These are phyloP conservation scores for Coemansia sp. DNA, from an alignment of 192 early-diverging fungal genomes.

Conservation along the genomic window DNA sequence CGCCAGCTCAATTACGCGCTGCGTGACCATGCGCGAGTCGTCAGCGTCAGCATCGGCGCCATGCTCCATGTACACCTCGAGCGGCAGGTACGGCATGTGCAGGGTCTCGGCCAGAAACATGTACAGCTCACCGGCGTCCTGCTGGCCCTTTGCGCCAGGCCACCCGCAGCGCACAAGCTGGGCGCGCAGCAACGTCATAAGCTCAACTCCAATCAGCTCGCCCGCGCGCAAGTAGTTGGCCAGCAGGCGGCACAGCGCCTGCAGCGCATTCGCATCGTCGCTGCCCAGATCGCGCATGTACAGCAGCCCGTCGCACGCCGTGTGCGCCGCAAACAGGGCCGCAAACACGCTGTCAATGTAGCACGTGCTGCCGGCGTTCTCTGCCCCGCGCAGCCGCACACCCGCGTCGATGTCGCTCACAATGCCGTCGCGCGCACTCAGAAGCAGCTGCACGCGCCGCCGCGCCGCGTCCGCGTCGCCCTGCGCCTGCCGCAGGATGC, in stretches of 20 bases:
- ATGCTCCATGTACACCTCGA: conserved; percentile 65
- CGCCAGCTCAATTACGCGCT: conserved; percentile 58
- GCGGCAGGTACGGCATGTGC: conserved; percentile 65
- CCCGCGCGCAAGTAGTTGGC: conserved; percentile 65
- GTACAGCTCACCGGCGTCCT: conserved; percentile 70
- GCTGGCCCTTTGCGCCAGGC: conserved; percentile 51
- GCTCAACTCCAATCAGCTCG: conserved; percentile 52
- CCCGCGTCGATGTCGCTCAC: conserved; percentile 15
- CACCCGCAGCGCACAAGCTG: conserved; percentile 56
- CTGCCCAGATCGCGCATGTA: conserved; percentile 47
- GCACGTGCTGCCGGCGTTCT: conserved; percentile 65
- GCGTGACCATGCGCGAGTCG: conserved; percentile 66
- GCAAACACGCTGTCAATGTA: conserved; percentile 67
- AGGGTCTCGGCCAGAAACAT: conserved; percentile 64
- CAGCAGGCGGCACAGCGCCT: conserved; percentile 54
- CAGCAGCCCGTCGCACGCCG: conserved; percentile 60
- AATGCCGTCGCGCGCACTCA: conserved; percentile 30
- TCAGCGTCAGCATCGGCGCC: conserved; percentile 63
- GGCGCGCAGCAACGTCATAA: conserved; percentile 54
- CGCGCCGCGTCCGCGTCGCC: conserved; percentile 22
- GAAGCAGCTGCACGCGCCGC: conserved; percentile 18
- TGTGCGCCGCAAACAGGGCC: conserved; percentile 64
- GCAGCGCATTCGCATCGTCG: conserved; percentile 44
- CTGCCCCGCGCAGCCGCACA: conserved; percentile 46
- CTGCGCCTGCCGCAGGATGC: conserved; percentile 14